Evolutionary conservation across 345 rosid genomes (phyloP).

Genomic region (Anastatica hierochuntica): DNA sequence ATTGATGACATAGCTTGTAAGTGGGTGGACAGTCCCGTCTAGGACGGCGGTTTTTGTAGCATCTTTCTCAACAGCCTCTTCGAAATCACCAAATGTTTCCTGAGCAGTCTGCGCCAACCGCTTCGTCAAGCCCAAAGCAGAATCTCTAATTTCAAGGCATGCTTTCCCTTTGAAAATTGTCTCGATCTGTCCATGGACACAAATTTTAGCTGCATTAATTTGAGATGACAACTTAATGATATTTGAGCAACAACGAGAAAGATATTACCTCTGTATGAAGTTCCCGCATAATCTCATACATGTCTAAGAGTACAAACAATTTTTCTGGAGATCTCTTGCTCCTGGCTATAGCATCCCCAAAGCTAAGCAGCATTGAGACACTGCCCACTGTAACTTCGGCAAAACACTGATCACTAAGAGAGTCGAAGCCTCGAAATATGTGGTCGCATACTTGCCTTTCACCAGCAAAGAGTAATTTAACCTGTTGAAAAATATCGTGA

Average conservation of each 20-base stretch:
- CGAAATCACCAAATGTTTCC: constrained; percentile 96
- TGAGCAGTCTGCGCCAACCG: constrained; percentile 87
- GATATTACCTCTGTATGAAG: constrained; percentile 81
- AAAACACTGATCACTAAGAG: constrained; percentile 87
- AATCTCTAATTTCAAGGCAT: constrained; percentile 80
- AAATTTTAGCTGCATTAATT: no score
- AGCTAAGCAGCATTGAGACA: constrained; percentile 90
- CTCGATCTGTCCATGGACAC: constrained; percentile 50
- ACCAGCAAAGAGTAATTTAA: constrained; percentile 87
- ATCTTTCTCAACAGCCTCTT: constrained; percentile 97
- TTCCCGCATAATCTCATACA: constrained; percentile 98
- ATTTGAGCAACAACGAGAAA: background rate
- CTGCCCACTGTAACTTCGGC: constrained; percentile 75
- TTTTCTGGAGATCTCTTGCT: constrained; percentile 99
- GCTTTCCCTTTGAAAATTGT: constrained; percentile 72
- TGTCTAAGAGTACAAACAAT: constrained; percentile 91
- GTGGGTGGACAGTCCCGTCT: constrained; percentile 96
- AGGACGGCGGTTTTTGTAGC: constrained; percentile 84
- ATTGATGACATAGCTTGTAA: constrained; percentile 97
- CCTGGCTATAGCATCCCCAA: constrained; percentile 94
- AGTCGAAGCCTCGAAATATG: constrained; percentile 77
- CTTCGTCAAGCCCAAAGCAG: constrained; percentile 77
- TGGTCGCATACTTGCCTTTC: constrained; percentile 90
- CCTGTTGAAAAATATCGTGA: constrained; percentile 36
- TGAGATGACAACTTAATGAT: background rate